Base-by-base conservation (phyloP, 305 asterid genomes). In the Fraxinus sp. region DNA sequence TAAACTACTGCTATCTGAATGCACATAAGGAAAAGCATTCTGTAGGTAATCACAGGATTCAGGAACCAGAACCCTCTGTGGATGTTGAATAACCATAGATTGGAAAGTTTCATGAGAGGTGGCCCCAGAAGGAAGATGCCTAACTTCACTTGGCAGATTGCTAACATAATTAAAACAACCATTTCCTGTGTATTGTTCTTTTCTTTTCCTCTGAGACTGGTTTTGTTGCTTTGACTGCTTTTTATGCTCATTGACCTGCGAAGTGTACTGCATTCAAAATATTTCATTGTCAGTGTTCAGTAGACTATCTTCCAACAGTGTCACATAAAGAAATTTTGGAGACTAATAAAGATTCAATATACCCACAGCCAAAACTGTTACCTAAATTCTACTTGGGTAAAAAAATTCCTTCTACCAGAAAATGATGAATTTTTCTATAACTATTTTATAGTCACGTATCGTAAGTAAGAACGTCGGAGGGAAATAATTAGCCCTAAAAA, bases 171-270 rank as follows among this genome's bases (percentile, higher is more conserved):
- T 76, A 73, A 87, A 82, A 77, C 89, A 77, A 77, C 80, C 86
- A 84, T 89, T 88, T 84, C 83, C 84, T 62, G 84, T 76, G 37
- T 76, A 82, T 36, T 80, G 88, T 33, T 88, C 89, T 81, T 89
- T 84, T 81, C 84, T 89, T 86, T 89, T 83, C 36, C 87, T 86
- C 30, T 83, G 80, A 28, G 91, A 78, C 77, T 81, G 91, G 76
- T 85, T 86, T 33, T 79, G 87, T 74, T 78, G 90, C 87, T 87
- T 91, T 71, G 85, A 83, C 89, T 89, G 92, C 85, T 89, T 87
- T 68, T 79, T 88, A 37, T 83, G 81, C 80, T 74, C 85, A n/a
- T 81, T 85, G 75, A 84, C 83, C 98, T 94, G 92, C 76, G 81
- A 84, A 85, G 75, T 75, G 76, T n/a, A 74, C 72, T 24, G 75